phyloP scores from a whole-genome alignment of 2,329 filamentous ascomycete genomes.

The Aureobasidium sp. region DNA sequence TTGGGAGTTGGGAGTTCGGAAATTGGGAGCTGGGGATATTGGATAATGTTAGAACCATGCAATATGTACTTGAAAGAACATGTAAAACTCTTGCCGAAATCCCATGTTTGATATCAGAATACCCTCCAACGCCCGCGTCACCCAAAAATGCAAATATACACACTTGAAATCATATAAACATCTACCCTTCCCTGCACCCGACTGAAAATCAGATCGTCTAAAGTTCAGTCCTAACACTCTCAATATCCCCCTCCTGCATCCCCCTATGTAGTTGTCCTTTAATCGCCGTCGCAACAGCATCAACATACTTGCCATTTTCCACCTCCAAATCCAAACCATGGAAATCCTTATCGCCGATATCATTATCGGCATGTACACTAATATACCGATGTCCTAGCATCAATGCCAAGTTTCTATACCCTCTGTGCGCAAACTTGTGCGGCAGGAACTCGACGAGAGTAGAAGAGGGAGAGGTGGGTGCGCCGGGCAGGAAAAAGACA shows the following conservation, averaged over 20 bases:
- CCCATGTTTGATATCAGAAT: too few relatives aligned
- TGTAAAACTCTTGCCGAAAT: too few relatives aligned
- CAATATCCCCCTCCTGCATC: neutral
- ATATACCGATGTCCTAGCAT: neutral
- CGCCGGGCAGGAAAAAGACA: neutral
- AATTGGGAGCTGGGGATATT: too few relatives aligned
- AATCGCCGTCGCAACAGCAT: neutral
- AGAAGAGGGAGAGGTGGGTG: neutral
- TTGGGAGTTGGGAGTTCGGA: too few relatives aligned
- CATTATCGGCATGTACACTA: neutral
- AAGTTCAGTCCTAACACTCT: neutral
- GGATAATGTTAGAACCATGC: too few relatives aligned
- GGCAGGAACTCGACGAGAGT: neutral
- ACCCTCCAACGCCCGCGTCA: too few relatives aligned
- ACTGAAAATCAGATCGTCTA: too few relatives aligned
- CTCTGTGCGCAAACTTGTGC: neutral
- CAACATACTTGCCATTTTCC: neutral
- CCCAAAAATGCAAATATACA: too few relatives aligned
- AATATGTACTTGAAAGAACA: too few relatives aligned
- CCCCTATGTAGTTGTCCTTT: neutral
- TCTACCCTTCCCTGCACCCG: too few relatives aligned
- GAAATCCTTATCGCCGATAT: neutral
- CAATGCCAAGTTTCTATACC: neutral
- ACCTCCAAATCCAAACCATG: neutral
- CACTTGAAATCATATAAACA: too few relatives aligned